Evolutionary conservation across 768 basidiomycete genomes (phyloP), one percentile per base, ranked within the genome.

Genomic region (Tephrocybe sp.): DNA sequence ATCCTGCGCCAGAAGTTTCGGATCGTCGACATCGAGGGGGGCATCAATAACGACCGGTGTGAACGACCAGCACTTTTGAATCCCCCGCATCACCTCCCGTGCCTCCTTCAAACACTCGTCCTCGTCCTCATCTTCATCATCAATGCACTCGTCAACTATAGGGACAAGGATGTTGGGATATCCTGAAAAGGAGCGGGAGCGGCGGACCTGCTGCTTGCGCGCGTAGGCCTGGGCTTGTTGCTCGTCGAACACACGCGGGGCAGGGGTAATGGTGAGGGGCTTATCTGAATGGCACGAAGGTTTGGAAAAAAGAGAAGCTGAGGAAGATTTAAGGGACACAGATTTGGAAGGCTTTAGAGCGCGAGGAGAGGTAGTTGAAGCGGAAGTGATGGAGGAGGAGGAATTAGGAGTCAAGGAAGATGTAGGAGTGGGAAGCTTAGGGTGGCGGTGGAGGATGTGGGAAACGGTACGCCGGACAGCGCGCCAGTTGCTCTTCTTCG

Each of bases 41-140:
- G n/a, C n/a, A n/a, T n/a, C n/a, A n/a, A n/a, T n/a, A n/a, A n/a
- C n/a, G n/a, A n/a, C 16, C 9, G 36, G 36, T 8, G 54, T 44
- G 22, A 57, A 57, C 22, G 40, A 36, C 52, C 46, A 51, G 5
- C 30, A 12, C n/a, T 38, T 45, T 22, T 34, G 27, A 40, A 60
- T 53, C 18, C 28, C 36, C 39, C 36, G 26, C 19, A 53, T 44
- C 26, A 60, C 42, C 18, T 35, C 19, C 25, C 44, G 37, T 3
- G 59, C 59, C 47, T 60, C 59, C n/a, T 44, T 28, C 1, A 54
- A 58, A 9, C 28, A 51, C 26, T 58, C 59, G 27, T 60, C 56
- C 15, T 38, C 56, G 1, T 27, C 44, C 8, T 54, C 58, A 15
- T 43, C 47, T 19, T 56, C 53, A 13, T 49, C 44, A 7, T 27